Conservation (phyloP, 2,329 filamentous ascomycete species). For the Chrysoporthe cubensis region DNA sequence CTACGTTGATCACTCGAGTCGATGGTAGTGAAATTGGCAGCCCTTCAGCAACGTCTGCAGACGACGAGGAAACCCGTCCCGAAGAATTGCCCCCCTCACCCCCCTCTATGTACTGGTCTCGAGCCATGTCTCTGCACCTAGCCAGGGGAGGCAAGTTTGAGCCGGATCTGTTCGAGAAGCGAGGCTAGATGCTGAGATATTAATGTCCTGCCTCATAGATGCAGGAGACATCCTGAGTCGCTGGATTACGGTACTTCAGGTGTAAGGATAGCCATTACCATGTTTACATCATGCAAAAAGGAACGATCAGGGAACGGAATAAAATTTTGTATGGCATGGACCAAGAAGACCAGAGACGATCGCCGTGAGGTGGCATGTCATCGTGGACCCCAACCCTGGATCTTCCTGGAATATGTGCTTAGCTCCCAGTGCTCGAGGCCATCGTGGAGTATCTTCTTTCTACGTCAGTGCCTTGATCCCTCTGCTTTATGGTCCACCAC, state of each 20-base stretch:
- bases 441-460: no score
- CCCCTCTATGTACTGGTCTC: slow-evolving; percentile 12
- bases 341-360: no score
- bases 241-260: not conserved
- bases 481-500: not conserved
- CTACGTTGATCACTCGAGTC: not conserved
- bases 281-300: no score
- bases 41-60: not conserved
- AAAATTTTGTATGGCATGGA: no score
- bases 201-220: not conserved
- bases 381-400: no score
- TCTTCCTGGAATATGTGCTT: no score
- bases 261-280: not conserved
- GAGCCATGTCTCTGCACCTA: slow-evolving; percentile 11
- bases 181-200: not conserved
- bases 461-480: not conserved
- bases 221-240: not conserved
- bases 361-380: no score
- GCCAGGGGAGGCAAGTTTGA: not conserved
- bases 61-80: not conserved
- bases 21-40: not conserved
- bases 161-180: not conserved
- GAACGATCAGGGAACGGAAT: no score
- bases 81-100: not conserved
- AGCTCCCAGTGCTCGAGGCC: no score